Base-by-base conservation (phyloP, 495 filamentous ascomycete genomes). In the Clavariopsis aquatica region DNA sequence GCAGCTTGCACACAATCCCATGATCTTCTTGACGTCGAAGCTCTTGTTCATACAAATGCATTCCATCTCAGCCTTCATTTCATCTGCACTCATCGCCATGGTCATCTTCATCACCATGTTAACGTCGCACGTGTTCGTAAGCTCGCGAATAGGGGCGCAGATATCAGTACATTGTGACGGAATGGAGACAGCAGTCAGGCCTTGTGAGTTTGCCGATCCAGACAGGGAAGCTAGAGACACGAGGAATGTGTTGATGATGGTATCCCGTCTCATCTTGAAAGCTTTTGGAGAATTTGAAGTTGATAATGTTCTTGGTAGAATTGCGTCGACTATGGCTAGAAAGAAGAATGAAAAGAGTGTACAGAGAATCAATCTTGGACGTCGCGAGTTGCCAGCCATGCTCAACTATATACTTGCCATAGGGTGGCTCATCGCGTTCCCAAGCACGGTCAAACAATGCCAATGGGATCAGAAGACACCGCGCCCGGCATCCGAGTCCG, bases 1-100 rank as follows among this genome's bases (percentile, higher is more conserved):
- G 27, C 55, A 58, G 24, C 55, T 58, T 26, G 55, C n/a, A 24
- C 55, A 58, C 20, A 58, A 26, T 4, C 36, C 36, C 55, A 58
- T 58, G 19, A 58, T 38, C 4, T 19, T 19, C 13, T 26, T 38
- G 8, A 58, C 55, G 23, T 58, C 19, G 55, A 58, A 58, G 9
- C 28, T 41, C 15, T 46, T 47, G 38, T 58, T 58, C 28, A 41
- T 31, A 17, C 55, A 58, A 19, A 58, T 31, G 24, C 55, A 58
- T 3, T 46, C 41, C 23, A 19, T 22, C 23, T 58, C 36, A 19
- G 36, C 55, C 38, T 46, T 58, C 24, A 41, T 38, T 6, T 56
- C 53, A 1, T 56, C 13, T 17, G 22, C 22, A 3, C 19, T 38
- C 53, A 56, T 36, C 3, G 38, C 34, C 53, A 38, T 56, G 28